Percentiles rank a stretch among this genome's conserved stretches.
phyloP scores from a whole-genome alignment of 2,329 filamentous ascomycete genomes.

The Pyrenochaeta sp. region DNA sequence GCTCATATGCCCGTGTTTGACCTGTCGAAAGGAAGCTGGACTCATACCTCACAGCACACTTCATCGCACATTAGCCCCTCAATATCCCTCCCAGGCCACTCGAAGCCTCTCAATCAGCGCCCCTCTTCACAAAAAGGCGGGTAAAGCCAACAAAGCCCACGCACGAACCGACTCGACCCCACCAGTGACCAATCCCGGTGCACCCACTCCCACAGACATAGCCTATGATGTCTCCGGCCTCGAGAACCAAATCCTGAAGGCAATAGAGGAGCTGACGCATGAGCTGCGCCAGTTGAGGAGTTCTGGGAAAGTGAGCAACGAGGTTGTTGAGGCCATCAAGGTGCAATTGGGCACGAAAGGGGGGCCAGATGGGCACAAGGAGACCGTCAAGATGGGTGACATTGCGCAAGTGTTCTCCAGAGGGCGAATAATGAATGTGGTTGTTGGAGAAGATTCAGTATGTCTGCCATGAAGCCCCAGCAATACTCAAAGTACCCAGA shows the following conservation, averaged over 20 bases:
- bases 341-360: constrained; percentile 62
- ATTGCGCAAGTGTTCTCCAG: constrained; percentile 73
- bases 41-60: constrained; percentile 20
- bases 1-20: constrained; percentile 11
- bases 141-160: constrained; percentile 56
- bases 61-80: constrained; percentile 10
- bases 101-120: constrained; percentile 54
- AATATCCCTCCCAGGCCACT: constrained; percentile 10
- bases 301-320: constrained; percentile 69
- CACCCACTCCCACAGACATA: constrained; percentile 55
- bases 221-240: constrained; percentile 68
- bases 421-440: constrained; percentile 66
- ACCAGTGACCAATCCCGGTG: constrained; percentile 28
- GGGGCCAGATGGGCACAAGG: constrained; percentile 44
- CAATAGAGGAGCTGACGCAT: constrained; percentile 64
- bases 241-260: constrained; percentile 62
- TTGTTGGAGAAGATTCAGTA: constrained; percentile 71
- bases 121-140: constrained; percentile 59
- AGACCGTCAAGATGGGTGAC: constrained; percentile 64
- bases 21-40: neutral
- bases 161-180: constrained; percentile 46
- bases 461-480: constrained; percentile 35
- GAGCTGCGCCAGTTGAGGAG: constrained; percentile 68
- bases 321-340: constrained; percentile 66
- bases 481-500: neutral